phyloP scores from a whole-genome alignment of 768 basidiomycete species.

The Phaeotremella skinneri region DNA sequence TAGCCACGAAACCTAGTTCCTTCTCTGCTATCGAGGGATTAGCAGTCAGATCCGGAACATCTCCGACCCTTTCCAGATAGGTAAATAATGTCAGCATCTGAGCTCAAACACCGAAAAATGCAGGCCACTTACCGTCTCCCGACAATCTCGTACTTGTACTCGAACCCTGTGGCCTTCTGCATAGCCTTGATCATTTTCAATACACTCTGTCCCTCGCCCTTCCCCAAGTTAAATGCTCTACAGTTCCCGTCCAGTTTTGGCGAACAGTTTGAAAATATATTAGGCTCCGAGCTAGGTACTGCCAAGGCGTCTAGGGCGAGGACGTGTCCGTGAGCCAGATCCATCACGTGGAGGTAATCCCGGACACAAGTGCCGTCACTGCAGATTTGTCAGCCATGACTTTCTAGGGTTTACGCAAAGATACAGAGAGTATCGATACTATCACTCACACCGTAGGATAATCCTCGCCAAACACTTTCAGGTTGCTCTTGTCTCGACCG shows the following conservation, averaged over 20 bases:
- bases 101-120: neutral
- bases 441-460: slow-evolving; percentile 79
- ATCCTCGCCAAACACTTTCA: slow-evolving; percentile 91
- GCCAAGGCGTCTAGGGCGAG: slow-evolving; percentile 80
- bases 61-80: slow-evolving; percentile 89
- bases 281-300: slow-evolving; percentile 55
- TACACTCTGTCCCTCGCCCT: slow-evolving; percentile 86
- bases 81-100: too few relatives aligned
- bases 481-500: slow-evolving; percentile 68
- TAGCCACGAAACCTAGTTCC: slow-evolving; percentile 89
- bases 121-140: slow-evolving; percentile 71
- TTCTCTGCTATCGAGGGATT: slow-evolving; percentile 85
- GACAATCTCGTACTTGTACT: slow-evolving; percentile 84
- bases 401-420: too few relatives aligned
- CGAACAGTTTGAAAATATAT: slow-evolving; percentile 60
- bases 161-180: slow-evolving; percentile 81
- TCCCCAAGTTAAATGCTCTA: slow-evolving; percentile 96
- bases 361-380: slow-evolving; percentile 98
- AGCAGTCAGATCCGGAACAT: slow-evolving; percentile 94
- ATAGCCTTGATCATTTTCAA: slow-evolving; percentile 93
- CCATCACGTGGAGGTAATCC: slow-evolving; percentile 71
- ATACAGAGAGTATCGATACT: too few relatives aligned
- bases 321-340: slow-evolving; percentile 90
- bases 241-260: slow-evolving; percentile 58
- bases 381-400: slow-evolving; percentile 1